A percentile compares a stretch with the other conserved stretches of the same genome.
These are phyloP conservation scores for Ophiostoma ulmi DNA, from an alignment of 2,329 filamentous ascomycete species.

Conservation along the genomic window DNA sequence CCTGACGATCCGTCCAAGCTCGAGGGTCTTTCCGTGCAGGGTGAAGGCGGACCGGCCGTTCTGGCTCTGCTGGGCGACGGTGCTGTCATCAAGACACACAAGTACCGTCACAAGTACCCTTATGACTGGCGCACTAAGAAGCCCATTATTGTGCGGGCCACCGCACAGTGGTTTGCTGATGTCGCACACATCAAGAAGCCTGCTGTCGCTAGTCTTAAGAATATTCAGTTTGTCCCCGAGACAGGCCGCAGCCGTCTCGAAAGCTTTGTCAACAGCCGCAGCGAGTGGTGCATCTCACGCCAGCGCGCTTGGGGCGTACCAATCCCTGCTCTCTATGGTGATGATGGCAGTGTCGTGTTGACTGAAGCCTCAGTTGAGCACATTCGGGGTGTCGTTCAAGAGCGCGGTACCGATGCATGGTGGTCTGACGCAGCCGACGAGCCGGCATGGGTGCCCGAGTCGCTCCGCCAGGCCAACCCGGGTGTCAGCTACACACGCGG, in stretches of 20 bases:
- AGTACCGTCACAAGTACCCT: slow-evolving; percentile 85
- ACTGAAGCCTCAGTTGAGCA: slow-evolving; percentile 74
- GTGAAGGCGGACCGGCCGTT: slow-evolving; percentile 41
- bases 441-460: slow-evolving; percentile 66
- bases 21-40: slow-evolving; percentile 59
- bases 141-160: slow-evolving; percentile 85
- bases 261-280: slow-evolving; percentile 80
- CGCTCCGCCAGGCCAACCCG: slow-evolving; percentile 45
- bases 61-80: slow-evolving; percentile 59
- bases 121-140: slow-evolving; percentile 97
- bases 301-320: slow-evolving; percentile 96
- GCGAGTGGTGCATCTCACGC: slow-evolving; percentile 96
- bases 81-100: slow-evolving; percentile 63
- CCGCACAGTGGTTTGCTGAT: slow-evolving; percentile 96
- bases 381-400: slow-evolving; percentile 71
- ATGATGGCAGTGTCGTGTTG: slow-evolving; percentile 70
- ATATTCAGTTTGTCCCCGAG: slow-evolving; percentile 74
- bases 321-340: slow-evolving; percentile 83
- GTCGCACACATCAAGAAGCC: slow-evolving; percentile 73
- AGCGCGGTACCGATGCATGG: slow-evolving; percentile 86
- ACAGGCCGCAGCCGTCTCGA: slow-evolving; percentile 68
- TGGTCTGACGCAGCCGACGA: slow-evolving; percentile 80
- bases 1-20: slow-evolving; percentile 63
- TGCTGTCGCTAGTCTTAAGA: slow-evolving; percentile 63
- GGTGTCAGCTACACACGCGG: slow-evolving; percentile 64